Base-by-base conservation (phyloP, 164 flowering plant species). In the Vitis riparia region DNA sequence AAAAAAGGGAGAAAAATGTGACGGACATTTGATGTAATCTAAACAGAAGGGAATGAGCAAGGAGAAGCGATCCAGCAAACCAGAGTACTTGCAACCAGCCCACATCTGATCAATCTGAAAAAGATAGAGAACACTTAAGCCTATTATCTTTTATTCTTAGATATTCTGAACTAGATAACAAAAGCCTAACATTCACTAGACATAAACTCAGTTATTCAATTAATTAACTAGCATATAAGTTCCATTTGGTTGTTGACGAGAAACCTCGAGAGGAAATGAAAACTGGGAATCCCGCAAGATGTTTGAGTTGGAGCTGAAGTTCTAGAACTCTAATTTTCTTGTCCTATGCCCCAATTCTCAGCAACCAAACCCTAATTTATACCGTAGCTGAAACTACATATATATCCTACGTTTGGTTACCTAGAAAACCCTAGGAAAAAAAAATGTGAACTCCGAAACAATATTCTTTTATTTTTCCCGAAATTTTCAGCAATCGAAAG, bases 31-130 rank as follows among this genome's bases (percentile, higher is more conserved):
- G 68, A 92, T 68, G 51, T 76, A 77, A 73, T 92, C 97, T 2
- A 90, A 79, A 66, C 97, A 92, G 70, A 85, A 89, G 5, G 97
- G 93, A 16, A 92, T 82, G 50, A 80, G 78, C 72, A 92, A 75
- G 49, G 90, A 87, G 79, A 92, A 85, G 2, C 95, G 93, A 84
- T 92, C 97, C 12, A 82, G 74, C 62, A 78, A 53, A 16, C 71
- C 68, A 17, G 75, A 55, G 71, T 72, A 80, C 78, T 78, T 88
- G 79, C 77, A 74, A 15, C 97, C 95, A 13, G 95, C 87, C 93
- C 92, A 90, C 76, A 81, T 78, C 55, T 83, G 83, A 66, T 92
- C 93, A 70, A 92, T 83, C 97, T 92, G 79, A 65, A 74, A 66
- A 71, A 37, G 44, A 37, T 37, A 37, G 44, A 37, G 44, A 37